These are phyloP conservation scores for Arxiozyma heterogenica DNA, from an alignment of 1,139 yeast genomes.

Conservation along the genomic window DNA sequence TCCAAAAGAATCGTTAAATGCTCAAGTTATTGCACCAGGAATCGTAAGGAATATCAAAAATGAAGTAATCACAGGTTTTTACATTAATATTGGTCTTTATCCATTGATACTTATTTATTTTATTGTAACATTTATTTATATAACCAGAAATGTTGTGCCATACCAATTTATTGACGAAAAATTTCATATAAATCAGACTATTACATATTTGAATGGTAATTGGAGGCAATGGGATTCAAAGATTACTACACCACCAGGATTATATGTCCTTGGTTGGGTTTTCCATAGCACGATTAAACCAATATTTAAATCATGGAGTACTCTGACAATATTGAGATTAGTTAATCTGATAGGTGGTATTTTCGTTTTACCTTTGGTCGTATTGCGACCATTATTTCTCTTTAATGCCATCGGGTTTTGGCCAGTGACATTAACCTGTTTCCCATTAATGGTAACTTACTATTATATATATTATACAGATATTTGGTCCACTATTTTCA, in stretches of 20 bases:
- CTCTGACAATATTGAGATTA: conserved; percentile 42
- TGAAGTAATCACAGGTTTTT: conserved; percentile 25
- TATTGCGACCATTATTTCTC: conserved; percentile 32
- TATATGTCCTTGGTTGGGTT: conserved; percentile 55
- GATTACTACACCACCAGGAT: conserved; percentile 95
- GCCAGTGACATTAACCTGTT: conserved; percentile 42
- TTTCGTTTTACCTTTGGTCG: conserved; percentile 41
- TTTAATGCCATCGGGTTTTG: conserved; percentile 38
- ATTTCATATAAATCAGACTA: conserved; percentile 78
- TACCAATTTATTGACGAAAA: conserved; percentile 52
- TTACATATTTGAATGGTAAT: conserved; percentile 51
- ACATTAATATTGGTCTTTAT: conserved; percentile 21
- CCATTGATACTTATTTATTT: conserved; percentile 20
- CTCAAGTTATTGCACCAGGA: conserved; percentile 21
- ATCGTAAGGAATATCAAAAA: conserved; percentile 22
- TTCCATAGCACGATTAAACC: conserved; percentile 33
- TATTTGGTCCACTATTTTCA: conserved; percentile 75
- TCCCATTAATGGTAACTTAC: conserved; percentile 68
- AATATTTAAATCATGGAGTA: conserved; percentile 27
- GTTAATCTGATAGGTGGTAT: conserved; percentile 59
- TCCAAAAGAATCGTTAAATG: not conserved
- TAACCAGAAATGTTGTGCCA: conserved; percentile 21
- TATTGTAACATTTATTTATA: conserved; percentile 18
- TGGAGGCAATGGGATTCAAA: conserved; percentile 73
- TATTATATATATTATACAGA: conserved; percentile 83